Percentiles rank a stretch among this genome's conserved stretches.
Evolutionary conservation across 441 rosid species (phyloP).

Genomic region (Pelargonium hybrid): DNA sequence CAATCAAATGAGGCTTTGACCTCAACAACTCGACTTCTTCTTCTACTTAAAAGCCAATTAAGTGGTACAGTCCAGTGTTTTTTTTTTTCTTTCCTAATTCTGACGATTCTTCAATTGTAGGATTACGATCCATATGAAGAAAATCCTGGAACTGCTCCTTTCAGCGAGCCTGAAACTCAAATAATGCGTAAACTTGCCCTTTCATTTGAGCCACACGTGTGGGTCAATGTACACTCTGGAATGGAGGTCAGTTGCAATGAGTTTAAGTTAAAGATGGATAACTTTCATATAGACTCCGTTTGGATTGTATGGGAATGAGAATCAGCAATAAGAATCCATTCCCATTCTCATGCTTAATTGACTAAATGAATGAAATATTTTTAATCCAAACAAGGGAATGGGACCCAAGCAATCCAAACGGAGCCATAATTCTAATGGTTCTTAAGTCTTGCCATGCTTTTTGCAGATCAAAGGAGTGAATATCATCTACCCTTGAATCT

Average conservation of each 20-base stretch:
- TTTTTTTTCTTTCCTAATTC: slow-evolving; percentile 14
- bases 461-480: slow-evolving; percentile 6
- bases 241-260: slow-evolving; percentile 60
- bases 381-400: too few relatives aligned
- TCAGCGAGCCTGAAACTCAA: slow-evolving; percentile 94
- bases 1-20: neutral
- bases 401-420: too few relatives aligned
- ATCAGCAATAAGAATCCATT: too few relatives aligned
- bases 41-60: neutral
- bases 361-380: too few relatives aligned
- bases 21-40: neutral
- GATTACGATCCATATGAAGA: slow-evolving; percentile 98
- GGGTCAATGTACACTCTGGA: slow-evolving; percentile 97
- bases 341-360: too few relatives aligned
- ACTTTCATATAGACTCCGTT: too few relatives aligned
- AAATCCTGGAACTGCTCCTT: slow-evolving; percentile 88
- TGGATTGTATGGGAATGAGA: too few relatives aligned
- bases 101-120: slow-evolving; percentile 27
- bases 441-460: neutral
- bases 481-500: neutral
- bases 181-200: slow-evolving; percentile 85
- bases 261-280: neutral
- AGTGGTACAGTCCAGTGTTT: neutral
- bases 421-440: too few relatives aligned
- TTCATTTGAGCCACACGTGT: slow-evolving; percentile 83